Percentiles rank a stretch among this genome's conserved stretches.
Conservation (phyloP, 2,329 filamentous ascomycete genomes). For the Capronia epimyces region DNA sequence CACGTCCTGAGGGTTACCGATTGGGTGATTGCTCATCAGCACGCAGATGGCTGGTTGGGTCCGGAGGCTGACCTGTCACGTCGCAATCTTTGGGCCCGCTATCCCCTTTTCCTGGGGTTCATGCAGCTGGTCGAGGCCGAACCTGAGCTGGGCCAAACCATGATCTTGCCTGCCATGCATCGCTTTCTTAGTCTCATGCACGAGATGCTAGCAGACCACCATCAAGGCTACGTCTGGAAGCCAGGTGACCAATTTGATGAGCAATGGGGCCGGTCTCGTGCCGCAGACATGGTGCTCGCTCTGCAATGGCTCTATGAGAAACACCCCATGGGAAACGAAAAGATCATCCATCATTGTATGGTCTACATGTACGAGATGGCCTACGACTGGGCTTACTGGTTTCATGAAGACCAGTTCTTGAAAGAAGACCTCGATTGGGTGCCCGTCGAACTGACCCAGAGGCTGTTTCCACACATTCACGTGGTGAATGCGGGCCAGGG, state of each 20-base stretch:
- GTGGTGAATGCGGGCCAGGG: conserved; percentile 47
- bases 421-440: conserved; percentile 36
- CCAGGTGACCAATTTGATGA: conserved; percentile 41
- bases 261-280: conserved; percentile 38
- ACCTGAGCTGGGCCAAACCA: conserved; percentile 43
- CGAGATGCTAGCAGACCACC: conserved; percentile 51
- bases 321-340: conserved; percentile 36
- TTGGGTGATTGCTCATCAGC: conserved; percentile 46
- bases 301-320: conserved; percentile 48
- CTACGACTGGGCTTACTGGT: conserved; percentile 41
- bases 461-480: conserved; percentile 40
- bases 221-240: conserved; percentile 47
- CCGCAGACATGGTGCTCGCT: conserved; percentile 43
- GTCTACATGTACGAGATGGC: conserved; percentile 39
- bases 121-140: conserved; percentile 46
- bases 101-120: conserved; percentile 48
- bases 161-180: conserved; percentile 48
- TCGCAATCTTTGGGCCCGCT: conserved; percentile 52
- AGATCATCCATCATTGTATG: conserved; percentile 42
- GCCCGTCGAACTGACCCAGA: conserved; percentile 31
- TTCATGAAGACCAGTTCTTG: conserved; percentile 36
- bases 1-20: conserved; percentile 46
- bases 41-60: conserved; percentile 54
- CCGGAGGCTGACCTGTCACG: conserved; percentile 43
- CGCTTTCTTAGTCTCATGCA: conserved; percentile 49